These are phyloP conservation scores for Pythium pyrilobum DNA, from an alignment of 352 stramenopile genomes.

Conservation along the genomic window DNA sequence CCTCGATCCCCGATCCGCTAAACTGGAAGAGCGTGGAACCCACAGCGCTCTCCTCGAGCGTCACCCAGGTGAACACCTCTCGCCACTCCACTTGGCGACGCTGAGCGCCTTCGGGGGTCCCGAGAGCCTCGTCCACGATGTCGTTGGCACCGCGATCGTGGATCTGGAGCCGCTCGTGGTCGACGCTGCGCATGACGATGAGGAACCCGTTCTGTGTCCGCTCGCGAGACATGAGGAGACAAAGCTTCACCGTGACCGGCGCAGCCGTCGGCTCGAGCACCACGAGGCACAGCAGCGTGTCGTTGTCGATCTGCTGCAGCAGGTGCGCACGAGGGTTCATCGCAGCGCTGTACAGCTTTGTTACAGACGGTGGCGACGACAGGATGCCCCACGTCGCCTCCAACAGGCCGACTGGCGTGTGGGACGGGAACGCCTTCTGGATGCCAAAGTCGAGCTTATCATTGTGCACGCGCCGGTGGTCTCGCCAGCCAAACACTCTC, in stretches of 20 bases:
- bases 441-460: slow-evolving; percentile 56
- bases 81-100: slow-evolving; percentile 22
- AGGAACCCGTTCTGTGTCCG: slow-evolving; percentile 43
- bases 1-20: slow-evolving; percentile 42
- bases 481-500: slow-evolving; percentile 58
- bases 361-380: too few relatives aligned
- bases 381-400: slow-evolving; percentile 48
- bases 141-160: too few relatives aligned
- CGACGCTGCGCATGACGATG: slow-evolving; percentile 54
- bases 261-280: slow-evolving; percentile 34
- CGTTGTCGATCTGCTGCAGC: slow-evolving; percentile 41
- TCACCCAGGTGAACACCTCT: slow-evolving; percentile 52
- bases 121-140: background rate
- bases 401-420: slow-evolving; percentile 28
- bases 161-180: slow-evolving; percentile 17
- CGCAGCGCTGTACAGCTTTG: slow-evolving; percentile 25
- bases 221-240: slow-evolving; percentile 39
- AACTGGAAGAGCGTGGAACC: slow-evolving; percentile 53
- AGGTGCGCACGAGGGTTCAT: slow-evolving; percentile 38
- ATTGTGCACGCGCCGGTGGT: slow-evolving; percentile 38
- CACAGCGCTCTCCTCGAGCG: slow-evolving; percentile 34
- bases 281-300: slow-evolving; percentile 55
- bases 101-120: background rate
- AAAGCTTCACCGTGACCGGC: slow-evolving; percentile 33
- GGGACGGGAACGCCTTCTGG: slow-evolving; percentile 45